Conservation (phyloP, 768 basidiomycete genomes). For the Hemileccinum impolitum region DNA sequence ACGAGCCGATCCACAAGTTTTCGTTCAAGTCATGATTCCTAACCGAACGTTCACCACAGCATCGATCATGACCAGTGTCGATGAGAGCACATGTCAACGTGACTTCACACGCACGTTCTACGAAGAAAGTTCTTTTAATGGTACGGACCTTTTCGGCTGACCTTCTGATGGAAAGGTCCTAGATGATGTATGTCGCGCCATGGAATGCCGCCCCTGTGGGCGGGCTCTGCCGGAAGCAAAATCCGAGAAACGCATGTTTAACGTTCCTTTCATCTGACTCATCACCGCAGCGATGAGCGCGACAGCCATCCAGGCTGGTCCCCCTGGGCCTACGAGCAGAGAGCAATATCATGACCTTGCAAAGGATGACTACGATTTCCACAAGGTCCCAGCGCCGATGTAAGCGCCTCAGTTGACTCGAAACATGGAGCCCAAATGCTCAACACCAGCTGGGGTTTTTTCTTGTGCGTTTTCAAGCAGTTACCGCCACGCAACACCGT, state of each 20-base stretch:
- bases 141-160: slow-evolving; percentile 1
- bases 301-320: background rate
- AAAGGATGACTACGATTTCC: background rate
- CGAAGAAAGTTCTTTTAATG: slow-evolving; percentile 11
- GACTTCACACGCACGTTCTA: slow-evolving; percentile 11
- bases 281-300: slow-evolving; percentile 6
- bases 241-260: background rate
- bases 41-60: background rate
- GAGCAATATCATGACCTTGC: background rate
- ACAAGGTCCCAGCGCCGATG: slow-evolving; percentile 21
- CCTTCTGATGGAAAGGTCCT: slow-evolving; percentile 16
- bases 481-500: slow-evolving; percentile 36
- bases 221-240: background rate
- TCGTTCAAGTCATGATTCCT: too few species aligned
- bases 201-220: background rate
- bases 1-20: too few species aligned
- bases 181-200: background rate
- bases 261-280: background rate
- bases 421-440: background rate
- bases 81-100: background rate
- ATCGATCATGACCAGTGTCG: background rate
- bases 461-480: slow-evolving; percentile 4
- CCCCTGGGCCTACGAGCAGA: background rate
- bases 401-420: slow-evolving; percentile 6
- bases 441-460: background rate